phyloP scores from a whole-genome alignment of 2,329 filamentous ascomycete species.

The Beauveria pseudobassiana region DNA sequence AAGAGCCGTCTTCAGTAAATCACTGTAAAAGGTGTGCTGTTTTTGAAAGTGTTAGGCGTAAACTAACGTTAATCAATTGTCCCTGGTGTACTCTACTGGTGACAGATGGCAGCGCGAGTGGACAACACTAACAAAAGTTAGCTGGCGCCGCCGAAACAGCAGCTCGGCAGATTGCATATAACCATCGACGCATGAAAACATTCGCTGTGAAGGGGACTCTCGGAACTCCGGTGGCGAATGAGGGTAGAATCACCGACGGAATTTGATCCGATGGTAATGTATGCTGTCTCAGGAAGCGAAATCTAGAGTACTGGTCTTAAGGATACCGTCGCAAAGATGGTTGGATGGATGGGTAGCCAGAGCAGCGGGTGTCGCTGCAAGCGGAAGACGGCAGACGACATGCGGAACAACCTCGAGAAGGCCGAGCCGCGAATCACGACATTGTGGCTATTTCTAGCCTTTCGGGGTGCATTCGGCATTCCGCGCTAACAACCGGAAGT shows the following conservation, averaged over 20 bases:
- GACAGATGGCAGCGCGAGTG: too few relatives aligned
- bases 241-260: neutral
- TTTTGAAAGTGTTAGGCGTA: too few relatives aligned
- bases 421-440: neutral
- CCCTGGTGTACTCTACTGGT: too few relatives aligned
- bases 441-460: neutral
- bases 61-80: too few relatives aligned
- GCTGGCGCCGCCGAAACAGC: slow-evolving; percentile 3
- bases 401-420: neutral
- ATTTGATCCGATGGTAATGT: neutral
- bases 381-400: neutral
- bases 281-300: neutral
- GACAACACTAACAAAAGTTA: neutral
- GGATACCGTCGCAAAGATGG: neutral
- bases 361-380: neutral
- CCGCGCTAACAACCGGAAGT: neutral
- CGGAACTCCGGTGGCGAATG: neutral
- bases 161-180: neutral
- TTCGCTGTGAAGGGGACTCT: neutral
- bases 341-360: neutral
- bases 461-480: neutral
- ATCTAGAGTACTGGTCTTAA: neutral
- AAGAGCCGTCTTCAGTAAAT: too few relatives aligned
- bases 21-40: too few relatives aligned
- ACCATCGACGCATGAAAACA: neutral